Conservation (phyloP, 2,329 filamentous ascomycete genomes). For the Sporothrix pseudoabietina region DNA sequence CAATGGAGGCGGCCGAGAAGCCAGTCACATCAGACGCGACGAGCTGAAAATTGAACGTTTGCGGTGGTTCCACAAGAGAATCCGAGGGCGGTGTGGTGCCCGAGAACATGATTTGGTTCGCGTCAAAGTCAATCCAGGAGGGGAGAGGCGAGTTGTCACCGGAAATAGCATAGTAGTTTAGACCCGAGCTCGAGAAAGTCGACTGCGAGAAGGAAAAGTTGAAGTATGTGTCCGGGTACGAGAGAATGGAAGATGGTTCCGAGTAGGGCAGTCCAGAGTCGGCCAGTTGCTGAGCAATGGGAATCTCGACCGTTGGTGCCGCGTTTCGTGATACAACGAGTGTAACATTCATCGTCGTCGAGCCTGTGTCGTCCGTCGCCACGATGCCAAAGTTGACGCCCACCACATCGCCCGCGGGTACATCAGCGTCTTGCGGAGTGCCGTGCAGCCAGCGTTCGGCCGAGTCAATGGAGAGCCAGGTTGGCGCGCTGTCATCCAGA, state of each 20-base stretch:
- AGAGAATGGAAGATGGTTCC: conserved; percentile 60
- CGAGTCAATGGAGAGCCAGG: conserved; percentile 74
- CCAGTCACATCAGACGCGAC: conserved; percentile 80
- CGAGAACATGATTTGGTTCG: conserved; percentile 63
- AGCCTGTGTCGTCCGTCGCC: conserved; percentile 68
- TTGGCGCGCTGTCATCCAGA: conserved; percentile 61
- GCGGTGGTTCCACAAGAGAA: conserved; percentile 66
- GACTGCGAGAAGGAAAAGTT: conserved; percentile 55
- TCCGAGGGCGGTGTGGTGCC: conserved; percentile 69
- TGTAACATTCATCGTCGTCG: conserved; percentile 65
- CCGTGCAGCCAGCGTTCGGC: conserved; percentile 67
- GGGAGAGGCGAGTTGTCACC: conserved; percentile 79
- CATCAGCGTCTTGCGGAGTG: conserved; percentile 61
- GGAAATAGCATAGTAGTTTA: conserved; percentile 77
- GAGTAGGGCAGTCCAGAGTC: conserved; percentile 59
- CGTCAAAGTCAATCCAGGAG: conserved; percentile 79
- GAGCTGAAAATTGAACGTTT: conserved; percentile 70
- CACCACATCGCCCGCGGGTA: conserved; percentile 53
- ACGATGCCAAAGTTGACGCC: conserved; percentile 65
- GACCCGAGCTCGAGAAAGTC: conserved; percentile 63
- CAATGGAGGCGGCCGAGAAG: conserved; percentile 66
- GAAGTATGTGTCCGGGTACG: conserved; percentile 57
- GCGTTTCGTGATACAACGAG: conserved; percentile 66
- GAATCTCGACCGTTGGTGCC: conserved; percentile 57
- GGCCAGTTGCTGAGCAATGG: conserved; percentile 60